These are phyloP conservation scores for Populus pruinosa DNA, from an alignment of 345 rosid species.

Conservation along the genomic window DNA sequence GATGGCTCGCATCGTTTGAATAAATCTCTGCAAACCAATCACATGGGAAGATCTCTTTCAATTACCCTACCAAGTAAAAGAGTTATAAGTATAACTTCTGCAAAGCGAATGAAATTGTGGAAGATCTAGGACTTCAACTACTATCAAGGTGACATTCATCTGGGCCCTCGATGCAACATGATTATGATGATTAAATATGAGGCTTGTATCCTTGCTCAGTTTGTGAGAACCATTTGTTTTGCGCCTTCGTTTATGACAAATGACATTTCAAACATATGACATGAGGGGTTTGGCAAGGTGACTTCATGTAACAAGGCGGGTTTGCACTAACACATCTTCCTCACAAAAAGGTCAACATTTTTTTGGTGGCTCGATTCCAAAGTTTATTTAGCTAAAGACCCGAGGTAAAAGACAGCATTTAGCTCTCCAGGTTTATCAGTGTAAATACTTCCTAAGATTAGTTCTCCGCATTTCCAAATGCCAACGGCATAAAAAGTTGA, in stretches of 20 bases:
- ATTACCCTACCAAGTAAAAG: conserved; percentile 38
- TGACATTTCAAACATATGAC: too few species aligned
- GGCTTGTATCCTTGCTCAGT: too few species aligned
- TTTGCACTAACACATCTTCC: background rate
- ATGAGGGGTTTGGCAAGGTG: background rate
- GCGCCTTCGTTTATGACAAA: too few species aligned
- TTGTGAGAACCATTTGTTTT: too few species aligned
- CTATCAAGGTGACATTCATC: background rate
- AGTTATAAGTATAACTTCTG: conserved; percentile 21
- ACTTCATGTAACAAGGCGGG: background rate
- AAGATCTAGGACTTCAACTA: conserved; percentile 3
- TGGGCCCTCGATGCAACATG: too few species aligned
- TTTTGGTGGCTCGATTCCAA: background rate
- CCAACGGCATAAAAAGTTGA: background rate
- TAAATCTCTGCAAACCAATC: conserved; percentile 78
- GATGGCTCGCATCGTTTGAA: conserved; percentile 82
- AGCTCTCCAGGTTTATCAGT: background rate
- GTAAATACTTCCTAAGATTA: background rate
- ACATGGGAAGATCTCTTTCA: conserved; percentile 46
- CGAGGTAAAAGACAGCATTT: background rate
- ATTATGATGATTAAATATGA: too few species aligned
- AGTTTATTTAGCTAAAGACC: background rate
- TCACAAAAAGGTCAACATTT: background rate
- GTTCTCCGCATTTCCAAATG: background rate
- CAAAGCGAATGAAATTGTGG: conserved; percentile 9